These are phyloP conservation scores for Phaffomyces opuntiae DNA, from an alignment of 805 yeast genomes.

Conservation along the genomic window DNA sequence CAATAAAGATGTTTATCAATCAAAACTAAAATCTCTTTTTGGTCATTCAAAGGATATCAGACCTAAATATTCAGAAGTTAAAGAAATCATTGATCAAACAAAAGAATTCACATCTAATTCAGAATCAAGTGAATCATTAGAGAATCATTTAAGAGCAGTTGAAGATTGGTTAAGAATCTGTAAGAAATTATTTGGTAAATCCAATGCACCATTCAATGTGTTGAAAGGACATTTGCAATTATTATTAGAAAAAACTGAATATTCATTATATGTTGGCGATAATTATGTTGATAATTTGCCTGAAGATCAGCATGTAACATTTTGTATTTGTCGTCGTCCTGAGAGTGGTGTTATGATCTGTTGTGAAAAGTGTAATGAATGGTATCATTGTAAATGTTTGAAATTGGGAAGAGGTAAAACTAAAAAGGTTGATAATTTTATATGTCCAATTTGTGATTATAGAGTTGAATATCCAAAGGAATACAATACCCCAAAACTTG, in stretches of 20 bases:
- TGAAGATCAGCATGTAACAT: slow-evolving; percentile 24
- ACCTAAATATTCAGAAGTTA: slow-evolving; percentile 24
- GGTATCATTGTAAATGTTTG: slow-evolving; percentile 64
- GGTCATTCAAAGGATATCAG: slow-evolving; percentile 28
- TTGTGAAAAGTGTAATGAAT: slow-evolving; percentile 63
- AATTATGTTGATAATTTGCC: slow-evolving; percentile 4
- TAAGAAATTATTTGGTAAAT: slow-evolving; percentile 28
- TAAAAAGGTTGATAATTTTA: slow-evolving; percentile 30
- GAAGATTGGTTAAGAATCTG: slow-evolving; percentile 33
- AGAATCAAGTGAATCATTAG: slow-evolving; percentile 10
- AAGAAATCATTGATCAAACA: slow-evolving; percentile 19
- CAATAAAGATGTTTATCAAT: slow-evolving; percentile 1
- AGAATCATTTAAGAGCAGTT: slow-evolving; percentile 18
- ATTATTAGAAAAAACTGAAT: slow-evolving; percentile 15
- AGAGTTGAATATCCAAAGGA: slow-evolving; percentile 26
- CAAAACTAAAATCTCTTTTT: slow-evolving; percentile 15
- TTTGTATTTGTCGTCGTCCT: slow-evolving; percentile 56
- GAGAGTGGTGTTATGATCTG: slow-evolving; percentile 63
- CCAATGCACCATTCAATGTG: slow-evolving; percentile 27
- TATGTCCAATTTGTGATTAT: slow-evolving; percentile 51
- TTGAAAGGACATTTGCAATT: slow-evolving; percentile 22
- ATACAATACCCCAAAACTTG: slow-evolving; percentile 27
- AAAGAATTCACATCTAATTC: slow-evolving; percentile 6
- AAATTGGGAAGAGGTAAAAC: slow-evolving; percentile 29
- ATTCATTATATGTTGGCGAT: slow-evolving; percentile 25